A percentile compares a stretch with the other conserved stretches of the same genome.
Evolutionary conservation across 1,284 basidiomycete genomes (phyloP).

Genomic region (Pascua sp.): DNA sequence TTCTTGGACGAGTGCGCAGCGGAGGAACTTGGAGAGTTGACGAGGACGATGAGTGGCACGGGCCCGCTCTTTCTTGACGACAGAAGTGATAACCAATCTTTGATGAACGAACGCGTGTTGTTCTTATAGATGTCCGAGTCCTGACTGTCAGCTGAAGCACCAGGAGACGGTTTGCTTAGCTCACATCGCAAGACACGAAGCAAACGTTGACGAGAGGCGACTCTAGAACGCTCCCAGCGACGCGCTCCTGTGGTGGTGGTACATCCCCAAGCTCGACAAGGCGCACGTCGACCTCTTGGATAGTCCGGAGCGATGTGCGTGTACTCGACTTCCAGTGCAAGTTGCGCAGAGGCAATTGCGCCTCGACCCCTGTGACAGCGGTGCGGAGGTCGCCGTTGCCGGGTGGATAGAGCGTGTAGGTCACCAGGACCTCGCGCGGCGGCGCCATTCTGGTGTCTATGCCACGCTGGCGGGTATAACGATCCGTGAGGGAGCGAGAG

Average conservation of each 20-base stretch:
- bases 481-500: too few relatives aligned
- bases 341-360: conserved; percentile 78
- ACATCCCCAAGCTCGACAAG: conserved; percentile 68
- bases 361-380: conserved; percentile 61
- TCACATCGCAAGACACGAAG: conserved; percentile 80
- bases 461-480: too few relatives aligned
- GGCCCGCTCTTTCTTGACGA: conserved; percentile 66
- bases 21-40: conserved; percentile 53
- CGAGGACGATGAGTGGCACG: conserved; percentile 84
- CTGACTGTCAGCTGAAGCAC: conserved; percentile 50
- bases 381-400: conserved; percentile 46
- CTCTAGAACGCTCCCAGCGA: conserved; percentile 71
- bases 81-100: conserved; percentile 77
- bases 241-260: conserved; percentile 39
- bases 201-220: conserved; percentile 80
- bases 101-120: conserved; percentile 74
- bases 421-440: conserved; percentile 33
- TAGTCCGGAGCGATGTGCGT: conserved; percentile 69
- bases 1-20: conserved; percentile 57
- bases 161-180: conserved; percentile 14
- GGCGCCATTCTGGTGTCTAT: conserved; percentile 15
- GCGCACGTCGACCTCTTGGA: conserved; percentile 76
- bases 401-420: conserved; percentile 43
- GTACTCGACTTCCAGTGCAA: conserved; percentile 81
- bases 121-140: conserved; percentile 79